Conservation (phyloP, 2,329 filamentous ascomycete genomes). For the Monosporascus sp. region DNA sequence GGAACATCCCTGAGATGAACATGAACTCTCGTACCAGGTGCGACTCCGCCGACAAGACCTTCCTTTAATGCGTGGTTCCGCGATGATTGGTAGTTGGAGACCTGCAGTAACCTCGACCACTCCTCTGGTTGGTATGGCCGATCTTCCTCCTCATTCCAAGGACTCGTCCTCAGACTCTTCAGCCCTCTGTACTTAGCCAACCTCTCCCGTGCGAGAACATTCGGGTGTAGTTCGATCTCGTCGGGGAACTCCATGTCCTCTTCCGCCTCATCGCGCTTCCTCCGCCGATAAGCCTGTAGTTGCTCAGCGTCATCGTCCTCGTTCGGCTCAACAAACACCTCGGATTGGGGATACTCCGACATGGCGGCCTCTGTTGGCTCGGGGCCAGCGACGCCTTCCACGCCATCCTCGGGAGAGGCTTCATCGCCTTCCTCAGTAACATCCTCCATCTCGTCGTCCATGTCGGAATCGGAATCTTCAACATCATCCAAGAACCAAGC, state of each 20-base stretch:
- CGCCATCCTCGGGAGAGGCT: conserved; percentile 74
- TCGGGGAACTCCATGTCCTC: conserved; percentile 96
- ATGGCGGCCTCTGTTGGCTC: conserved; percentile 71
- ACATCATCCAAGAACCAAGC: conserved; percentile 82
- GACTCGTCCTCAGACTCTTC: conserved; percentile 82
- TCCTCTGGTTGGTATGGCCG: conserved; percentile 80
- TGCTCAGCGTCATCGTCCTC: conserved; percentile 75
- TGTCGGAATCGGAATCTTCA: conserved; percentile 76
- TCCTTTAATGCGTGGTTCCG: conserved; percentile 73
- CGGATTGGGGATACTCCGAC: conserved; percentile 89
- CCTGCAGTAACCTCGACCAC: conserved; percentile 78
- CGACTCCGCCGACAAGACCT: conserved; percentile 80
- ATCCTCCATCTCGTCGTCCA: conserved; percentile 51
- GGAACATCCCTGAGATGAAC: conserved; percentile 61
- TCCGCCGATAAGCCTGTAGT: conserved; percentile 73
- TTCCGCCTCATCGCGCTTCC: conserved; percentile 72
- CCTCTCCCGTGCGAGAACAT: conserved; percentile 79
- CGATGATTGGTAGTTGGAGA: conserved; percentile 84
- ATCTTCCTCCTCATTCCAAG: conserved; percentile 88
- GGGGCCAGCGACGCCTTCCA: conserved; percentile 61
- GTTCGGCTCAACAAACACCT: conserved; percentile 81
- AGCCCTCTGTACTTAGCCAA: conserved; percentile 82
- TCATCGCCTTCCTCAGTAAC: conserved; percentile 36
- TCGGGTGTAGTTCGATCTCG: conserved; percentile 88
- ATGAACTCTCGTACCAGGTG: conserved; percentile 75